These are phyloP conservation scores for Filobasidium wieringae DNA, from an alignment of 768 basidiomycete genomes.

Conservation along the genomic window DNA sequence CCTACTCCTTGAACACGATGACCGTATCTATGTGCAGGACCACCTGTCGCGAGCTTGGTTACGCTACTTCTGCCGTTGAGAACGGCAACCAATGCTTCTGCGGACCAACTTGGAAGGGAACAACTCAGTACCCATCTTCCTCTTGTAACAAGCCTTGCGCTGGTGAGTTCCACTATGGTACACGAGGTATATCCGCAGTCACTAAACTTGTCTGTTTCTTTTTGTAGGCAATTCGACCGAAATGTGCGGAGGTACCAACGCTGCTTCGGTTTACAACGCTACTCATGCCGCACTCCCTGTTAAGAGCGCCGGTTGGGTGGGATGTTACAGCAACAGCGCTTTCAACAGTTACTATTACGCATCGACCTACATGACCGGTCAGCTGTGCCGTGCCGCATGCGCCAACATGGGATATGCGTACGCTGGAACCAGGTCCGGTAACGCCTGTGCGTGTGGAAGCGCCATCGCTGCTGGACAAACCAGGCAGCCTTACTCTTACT, in stretches of 20 bases:
- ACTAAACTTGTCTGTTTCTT: neutral
- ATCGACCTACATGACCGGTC: slow-evolving; percentile 22
- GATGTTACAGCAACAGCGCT: slow-evolving; percentile 18
- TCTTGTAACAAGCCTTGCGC: too few species aligned
- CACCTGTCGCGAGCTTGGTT: slow-evolving; percentile 21
- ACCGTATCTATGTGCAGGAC: slow-evolving; percentile 25
- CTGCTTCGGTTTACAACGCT: slow-evolving; percentile 20
- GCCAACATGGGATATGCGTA: slow-evolving; percentile 3
- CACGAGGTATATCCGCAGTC: too few species aligned
- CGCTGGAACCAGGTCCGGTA: slow-evolving; percentile 14
- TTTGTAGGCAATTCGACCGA: too few species aligned
- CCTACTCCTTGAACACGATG: slow-evolving; percentile 11
- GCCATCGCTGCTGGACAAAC: too few species aligned
- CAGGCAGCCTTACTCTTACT: too few species aligned
- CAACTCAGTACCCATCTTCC: too few species aligned
- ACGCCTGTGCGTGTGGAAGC: too few species aligned
- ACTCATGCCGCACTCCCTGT: neutral
- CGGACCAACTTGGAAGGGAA: slow-evolving; percentile 14
- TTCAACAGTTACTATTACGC: slow-evolving; percentile 17
- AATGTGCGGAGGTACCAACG: slow-evolving; percentile 19
- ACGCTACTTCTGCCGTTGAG: too few species aligned
- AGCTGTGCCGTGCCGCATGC: slow-evolving; percentile 6
- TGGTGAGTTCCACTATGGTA: too few species aligned
- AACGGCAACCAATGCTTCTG: slow-evolving; percentile 27
- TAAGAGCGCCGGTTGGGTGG: slow-evolving; percentile 8